These are phyloP conservation scores for Cornus suecica DNA, from an alignment of 148 eudicot genomes.

Conservation along the genomic window DNA sequence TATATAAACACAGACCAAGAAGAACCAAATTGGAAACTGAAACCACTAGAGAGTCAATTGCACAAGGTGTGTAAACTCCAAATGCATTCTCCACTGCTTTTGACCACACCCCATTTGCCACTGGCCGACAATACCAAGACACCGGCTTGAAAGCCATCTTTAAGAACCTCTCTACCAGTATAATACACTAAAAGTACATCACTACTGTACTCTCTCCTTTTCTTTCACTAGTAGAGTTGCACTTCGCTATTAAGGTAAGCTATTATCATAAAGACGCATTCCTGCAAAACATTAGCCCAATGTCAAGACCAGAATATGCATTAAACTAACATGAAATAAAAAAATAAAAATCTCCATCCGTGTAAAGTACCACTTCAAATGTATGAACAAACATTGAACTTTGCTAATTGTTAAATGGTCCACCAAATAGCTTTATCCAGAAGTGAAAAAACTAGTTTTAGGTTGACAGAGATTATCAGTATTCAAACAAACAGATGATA, in stretches of 20 bases:
- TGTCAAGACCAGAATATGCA: not conserved
- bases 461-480: too few relatives aligned
- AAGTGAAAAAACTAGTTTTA: too few relatives aligned
- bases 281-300: not conserved
- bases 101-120: constrained; percentile 82
- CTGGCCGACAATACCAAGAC: constrained; percentile 88
- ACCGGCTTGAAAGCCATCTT: constrained; percentile 75
- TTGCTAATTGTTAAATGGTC: not conserved
- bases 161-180: constrained; percentile 5
- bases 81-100: constrained; percentile 70
- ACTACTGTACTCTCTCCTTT: not conserved
- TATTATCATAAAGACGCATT: not conserved
- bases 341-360: not conserved
- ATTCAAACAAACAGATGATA: too few relatives aligned
- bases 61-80: constrained; percentile 93
- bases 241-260: not conserved
- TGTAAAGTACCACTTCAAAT: not conserved
- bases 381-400: not conserved
- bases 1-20: constrained; percentile 62
- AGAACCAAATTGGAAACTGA: constrained; percentile 63
- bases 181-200: constrained; percentile 3
- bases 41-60: constrained; percentile 63
- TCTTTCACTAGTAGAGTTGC: not conserved
- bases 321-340: too few relatives aligned
- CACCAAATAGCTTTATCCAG: not conserved